phyloP scores from a whole-genome alignment of 768 basidiomycete genomes.

The Termitomyces sp. region DNA sequence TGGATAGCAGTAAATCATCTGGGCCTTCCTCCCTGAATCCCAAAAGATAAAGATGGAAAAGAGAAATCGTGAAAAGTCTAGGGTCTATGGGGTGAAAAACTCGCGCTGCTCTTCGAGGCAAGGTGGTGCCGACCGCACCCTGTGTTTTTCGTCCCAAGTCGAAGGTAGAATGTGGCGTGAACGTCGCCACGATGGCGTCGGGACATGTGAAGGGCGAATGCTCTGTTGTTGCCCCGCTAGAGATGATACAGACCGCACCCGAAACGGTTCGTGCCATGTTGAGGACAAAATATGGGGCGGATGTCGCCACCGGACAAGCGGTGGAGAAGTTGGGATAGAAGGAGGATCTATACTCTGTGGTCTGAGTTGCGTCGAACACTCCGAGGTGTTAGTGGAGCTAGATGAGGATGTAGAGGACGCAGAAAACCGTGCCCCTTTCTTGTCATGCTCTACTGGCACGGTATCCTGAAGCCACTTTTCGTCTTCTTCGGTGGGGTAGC shows the following conservation, averaged over 20 bases:
- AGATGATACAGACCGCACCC: conserved; percentile 16
- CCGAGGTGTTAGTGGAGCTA: neutral
- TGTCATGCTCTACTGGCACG: conserved; percentile 34
- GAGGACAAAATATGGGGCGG: conserved; percentile 6
- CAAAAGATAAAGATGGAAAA: conserved; percentile 6
- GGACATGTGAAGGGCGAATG: neutral
- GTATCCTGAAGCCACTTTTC: conserved; percentile 65
- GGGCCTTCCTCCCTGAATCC: conserved; percentile 18
- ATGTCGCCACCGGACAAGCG: conserved; percentile 17
- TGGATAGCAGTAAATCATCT: neutral
- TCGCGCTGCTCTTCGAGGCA: conserved; percentile 10
- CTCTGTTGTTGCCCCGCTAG: conserved; percentile 3
- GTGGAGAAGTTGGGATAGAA: conserved; percentile 15
- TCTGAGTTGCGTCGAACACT: neutral
- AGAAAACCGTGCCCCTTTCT: conserved; percentile 5
- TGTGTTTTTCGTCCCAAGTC: conserved; percentile 12
- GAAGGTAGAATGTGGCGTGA: conserved; percentile 6
- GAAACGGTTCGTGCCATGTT: conserved; percentile 11
- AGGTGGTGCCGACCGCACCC: conserved; percentile 15
- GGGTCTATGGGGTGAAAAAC: neutral
- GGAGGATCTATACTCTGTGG: neutral
- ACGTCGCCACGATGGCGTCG: conserved; percentile 17
- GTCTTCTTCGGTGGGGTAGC: conserved; percentile 42
- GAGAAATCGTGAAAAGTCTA: neutral
- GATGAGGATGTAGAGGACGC: conserved; percentile 1